Evolutionary conservation across 2,329 filamentous ascomycete species (phyloP).

Genomic region (Fusarium sp.): DNA sequence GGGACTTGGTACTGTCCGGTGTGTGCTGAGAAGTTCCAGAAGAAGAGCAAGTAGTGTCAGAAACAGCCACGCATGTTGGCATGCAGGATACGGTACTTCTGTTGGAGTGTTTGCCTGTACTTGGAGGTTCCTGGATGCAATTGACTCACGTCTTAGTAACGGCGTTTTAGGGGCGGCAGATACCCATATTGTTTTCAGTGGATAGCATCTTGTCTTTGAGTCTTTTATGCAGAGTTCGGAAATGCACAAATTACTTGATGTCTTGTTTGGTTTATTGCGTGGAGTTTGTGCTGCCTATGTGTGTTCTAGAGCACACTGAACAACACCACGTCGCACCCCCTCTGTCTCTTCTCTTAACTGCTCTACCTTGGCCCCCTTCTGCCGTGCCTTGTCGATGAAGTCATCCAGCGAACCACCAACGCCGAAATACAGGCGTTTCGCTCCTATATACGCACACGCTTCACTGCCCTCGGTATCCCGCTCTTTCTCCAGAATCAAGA

Average conservation of each 20-base stretch:
- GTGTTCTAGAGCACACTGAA: slow-evolving; percentile 60
- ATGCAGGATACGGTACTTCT: not conserved
- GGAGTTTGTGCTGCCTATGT: slow-evolving; percentile 17
- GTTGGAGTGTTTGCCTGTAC: slow-evolving; percentile 7
- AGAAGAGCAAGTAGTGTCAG: slow-evolving; percentile 51
- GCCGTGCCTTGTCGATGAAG: slow-evolving; percentile 68
- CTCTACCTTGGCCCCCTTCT: slow-evolving; percentile 62
- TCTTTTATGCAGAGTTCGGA: not conserved
- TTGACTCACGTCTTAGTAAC: not conserved
- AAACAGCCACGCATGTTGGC: not conserved
- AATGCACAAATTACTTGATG: slow-evolving; percentile 10
- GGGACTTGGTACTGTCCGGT: slow-evolving; percentile 77
- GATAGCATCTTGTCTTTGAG: not conserved
- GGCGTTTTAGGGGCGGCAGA: slow-evolving; percentile 36
- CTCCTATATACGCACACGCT: slow-evolving; percentile 75
- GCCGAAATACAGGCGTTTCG: slow-evolving; percentile 86
- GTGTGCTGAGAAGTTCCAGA: slow-evolving; percentile 67
- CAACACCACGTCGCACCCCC: slow-evolving; percentile 72
- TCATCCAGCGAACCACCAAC: slow-evolving; percentile 86
- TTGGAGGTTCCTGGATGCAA: not conserved
- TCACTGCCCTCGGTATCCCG: slow-evolving; percentile 51
- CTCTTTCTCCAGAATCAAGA: slow-evolving; percentile 67
- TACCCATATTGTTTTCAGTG: slow-evolving; percentile 34
- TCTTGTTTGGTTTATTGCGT: not conserved
- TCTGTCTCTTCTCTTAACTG: slow-evolving; percentile 69